Evolutionary conservation across 2,329 filamentous ascomycete species (phyloP).

Genomic region (Aspergillus sp.): DNA sequence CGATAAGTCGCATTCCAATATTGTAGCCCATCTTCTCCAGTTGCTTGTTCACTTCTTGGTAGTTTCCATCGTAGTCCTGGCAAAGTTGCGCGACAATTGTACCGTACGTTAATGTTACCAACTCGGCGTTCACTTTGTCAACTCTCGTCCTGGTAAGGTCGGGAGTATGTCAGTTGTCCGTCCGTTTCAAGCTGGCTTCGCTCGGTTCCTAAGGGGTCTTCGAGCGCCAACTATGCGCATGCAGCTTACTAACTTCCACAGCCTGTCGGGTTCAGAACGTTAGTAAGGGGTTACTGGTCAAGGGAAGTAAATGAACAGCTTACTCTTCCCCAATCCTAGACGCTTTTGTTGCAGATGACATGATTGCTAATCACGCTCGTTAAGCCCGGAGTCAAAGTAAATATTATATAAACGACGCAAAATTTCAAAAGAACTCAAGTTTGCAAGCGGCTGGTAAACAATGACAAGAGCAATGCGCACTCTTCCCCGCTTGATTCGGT

Average conservation of each 20-base stretch:
- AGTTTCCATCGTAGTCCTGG: constrained; percentile 93
- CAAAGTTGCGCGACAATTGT: constrained; percentile 96
- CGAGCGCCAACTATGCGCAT: background rate
- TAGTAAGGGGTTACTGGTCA: constrained; percentile 25
- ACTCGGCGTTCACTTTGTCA: constrained; percentile 96
- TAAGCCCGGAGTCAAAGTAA: background rate
- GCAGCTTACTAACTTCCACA: constrained; percentile 78
- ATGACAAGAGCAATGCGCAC: constrained; percentile 13
- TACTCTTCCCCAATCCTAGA: constrained; percentile 75
- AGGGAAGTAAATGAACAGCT: constrained; percentile 35
- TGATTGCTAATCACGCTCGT: constrained; percentile 25
- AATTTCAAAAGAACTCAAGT: background rate
- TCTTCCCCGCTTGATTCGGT: constrained; percentile 23
- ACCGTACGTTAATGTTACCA: constrained; percentile 95
- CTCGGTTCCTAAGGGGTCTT: background rate
- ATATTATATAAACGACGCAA: no score
- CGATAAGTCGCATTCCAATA: constrained; percentile 91
- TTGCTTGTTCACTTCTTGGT: constrained; percentile 94
- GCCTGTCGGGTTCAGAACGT: constrained; percentile 55
- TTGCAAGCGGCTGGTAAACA: background rate
- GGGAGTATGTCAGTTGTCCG: constrained; percentile 17
- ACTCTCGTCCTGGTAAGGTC: constrained; percentile 71
- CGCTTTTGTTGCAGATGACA: constrained; percentile 65
- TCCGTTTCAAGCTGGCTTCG: background rate
- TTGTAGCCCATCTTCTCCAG: constrained; percentile 99